Evolutionary conservation across 495 filamentous ascomycete genomes (phyloP).

Genomic region (Neurospora sp.): DNA sequence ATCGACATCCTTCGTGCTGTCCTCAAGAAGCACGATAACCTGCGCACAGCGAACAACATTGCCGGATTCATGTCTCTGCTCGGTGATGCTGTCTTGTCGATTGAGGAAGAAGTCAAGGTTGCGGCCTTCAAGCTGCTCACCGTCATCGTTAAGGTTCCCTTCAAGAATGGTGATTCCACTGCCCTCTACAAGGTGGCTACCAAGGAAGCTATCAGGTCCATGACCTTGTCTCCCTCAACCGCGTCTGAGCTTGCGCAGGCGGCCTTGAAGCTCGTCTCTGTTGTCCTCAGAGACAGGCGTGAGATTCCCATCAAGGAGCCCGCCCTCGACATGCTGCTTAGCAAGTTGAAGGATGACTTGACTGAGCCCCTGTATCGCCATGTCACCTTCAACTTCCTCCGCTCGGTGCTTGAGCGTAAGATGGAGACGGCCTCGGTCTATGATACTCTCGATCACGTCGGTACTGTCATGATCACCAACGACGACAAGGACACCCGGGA

Average conservation of each 20-base stretch:
- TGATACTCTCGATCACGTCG: slow-evolving; percentile 78
- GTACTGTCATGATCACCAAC: slow-evolving; percentile 93
- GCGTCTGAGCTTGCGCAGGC: slow-evolving; percentile 74
- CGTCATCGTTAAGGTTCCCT: slow-evolving; percentile 73
- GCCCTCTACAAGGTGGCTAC: slow-evolving; percentile 74
- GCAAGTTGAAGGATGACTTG: slow-evolving; percentile 75
- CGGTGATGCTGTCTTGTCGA: slow-evolving; percentile 70
- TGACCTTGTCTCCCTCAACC: slow-evolving; percentile 53
- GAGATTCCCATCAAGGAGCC: slow-evolving; percentile 66
- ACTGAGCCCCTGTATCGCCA: slow-evolving; percentile 87
- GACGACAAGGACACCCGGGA: slow-evolving; percentile 78
- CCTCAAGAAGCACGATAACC: slow-evolving; percentile 66
- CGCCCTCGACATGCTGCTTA: slow-evolving; percentile 73
- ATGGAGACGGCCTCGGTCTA: slow-evolving; percentile 81
- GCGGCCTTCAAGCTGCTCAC: slow-evolving; percentile 74
- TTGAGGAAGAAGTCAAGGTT: slow-evolving; percentile 82
- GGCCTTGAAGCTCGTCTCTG: slow-evolving; percentile 74
- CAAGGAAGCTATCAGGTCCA: slow-evolving; percentile 65
- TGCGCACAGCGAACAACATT: slow-evolving; percentile 70
- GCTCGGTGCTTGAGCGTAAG: slow-evolving; percentile 73
- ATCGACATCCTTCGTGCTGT: slow-evolving; percentile 75
- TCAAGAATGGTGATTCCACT: slow-evolving; percentile 59
- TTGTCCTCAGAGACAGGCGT: slow-evolving; percentile 72
- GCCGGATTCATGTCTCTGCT: slow-evolving; percentile 78
- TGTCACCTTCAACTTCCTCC: slow-evolving; percentile 85